Base-by-base conservation (phyloP, 768 basidiomycete genomes). In the Porphyrellus cyaneotinctus region DNA sequence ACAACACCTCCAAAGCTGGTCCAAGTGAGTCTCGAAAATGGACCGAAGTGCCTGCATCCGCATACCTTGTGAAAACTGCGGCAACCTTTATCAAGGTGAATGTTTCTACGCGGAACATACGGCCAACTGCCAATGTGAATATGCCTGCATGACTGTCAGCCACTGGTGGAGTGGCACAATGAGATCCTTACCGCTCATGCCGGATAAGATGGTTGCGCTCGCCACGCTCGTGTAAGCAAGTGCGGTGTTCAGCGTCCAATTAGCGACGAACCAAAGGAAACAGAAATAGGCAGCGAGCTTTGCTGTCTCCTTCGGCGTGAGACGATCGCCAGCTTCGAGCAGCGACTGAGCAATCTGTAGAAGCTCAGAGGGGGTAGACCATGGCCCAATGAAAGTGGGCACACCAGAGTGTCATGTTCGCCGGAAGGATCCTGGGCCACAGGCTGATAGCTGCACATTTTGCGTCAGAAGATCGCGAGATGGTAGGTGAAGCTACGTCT, bases 171-270 rank as follows among this genome's bases (percentile, higher is more conserved):
- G 9, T 17, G n/a, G 18, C 9, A 44, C 15, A 42, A 30, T 17
- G 24, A 22, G 17, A 35, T 9, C 68, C 84, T 31, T 59, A 93
- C 95, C 93, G 58, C 91, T 94, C 76, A 85, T 95, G 63, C 87
- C 85, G 2, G 90, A 87, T 47, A 97, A 70, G 33, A 97, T 86
- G 5, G 95, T 97, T 18, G 91, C 83, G 67, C 92, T 95, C 2
- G 91, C 91, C n/a, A 97, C 95, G 61, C 86, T 92, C 2, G 95
- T 98, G 65, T 86, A 88, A 28, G 81, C 84, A 41, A 98, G 76
- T 18, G 88, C 77, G 1, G 85, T 86, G 65, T 95, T 97, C 28
- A 95, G 73, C 12, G 84, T 69, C 91, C 94, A 98, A 64, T 98
- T 98, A 13, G 95, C 95, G 33, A 84, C 74, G 63, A 99, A 97